A percentile compares a stretch with the other conserved stretches of the same genome.
Conservation (phyloP, 768 basidiomycete genomes). For the Boletus subparvulus region DNA sequence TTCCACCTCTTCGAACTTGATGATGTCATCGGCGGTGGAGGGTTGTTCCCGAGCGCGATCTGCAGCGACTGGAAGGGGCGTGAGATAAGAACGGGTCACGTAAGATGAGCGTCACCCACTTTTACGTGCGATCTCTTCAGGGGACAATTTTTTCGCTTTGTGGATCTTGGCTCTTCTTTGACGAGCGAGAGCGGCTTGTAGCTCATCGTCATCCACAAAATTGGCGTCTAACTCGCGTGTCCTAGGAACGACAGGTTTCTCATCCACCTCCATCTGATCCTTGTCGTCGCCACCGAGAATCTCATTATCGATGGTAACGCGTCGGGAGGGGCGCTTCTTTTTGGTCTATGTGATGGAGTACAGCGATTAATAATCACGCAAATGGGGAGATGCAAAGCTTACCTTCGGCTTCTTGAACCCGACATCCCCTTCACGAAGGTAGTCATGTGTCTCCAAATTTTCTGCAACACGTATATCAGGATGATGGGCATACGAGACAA, state of each 20-base stretch:
- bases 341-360: constrained; percentile 59
- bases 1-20: constrained; percentile 50
- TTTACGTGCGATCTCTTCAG: constrained; percentile 79
- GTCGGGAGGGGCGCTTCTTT: constrained; percentile 82
- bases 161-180: constrained; percentile 79
- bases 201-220: constrained; percentile 97
- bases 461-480: constrained; percentile 47
- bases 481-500: background rate
- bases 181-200: constrained; percentile 88
- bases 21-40: constrained; percentile 34
- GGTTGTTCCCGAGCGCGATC: constrained; percentile 57
- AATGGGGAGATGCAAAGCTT: constrained; percentile 7
- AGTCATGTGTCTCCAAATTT: constrained; percentile 84
- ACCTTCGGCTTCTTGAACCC: constrained; percentile 97
- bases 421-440: constrained; percentile 84
- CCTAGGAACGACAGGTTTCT: constrained; percentile 64
- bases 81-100: background rate
- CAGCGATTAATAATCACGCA: background rate
- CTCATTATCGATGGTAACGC: constrained; percentile 48
- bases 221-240: constrained; percentile 78
- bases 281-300: constrained; percentile 11
- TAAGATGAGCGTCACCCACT: constrained; percentile 44
- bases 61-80: constrained; percentile 54
- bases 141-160: constrained; percentile 71
- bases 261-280: constrained; percentile 75